Conservation (phyloP, 1,284 basidiomycete species). For the Paramarasmius palmivorus region DNA sequence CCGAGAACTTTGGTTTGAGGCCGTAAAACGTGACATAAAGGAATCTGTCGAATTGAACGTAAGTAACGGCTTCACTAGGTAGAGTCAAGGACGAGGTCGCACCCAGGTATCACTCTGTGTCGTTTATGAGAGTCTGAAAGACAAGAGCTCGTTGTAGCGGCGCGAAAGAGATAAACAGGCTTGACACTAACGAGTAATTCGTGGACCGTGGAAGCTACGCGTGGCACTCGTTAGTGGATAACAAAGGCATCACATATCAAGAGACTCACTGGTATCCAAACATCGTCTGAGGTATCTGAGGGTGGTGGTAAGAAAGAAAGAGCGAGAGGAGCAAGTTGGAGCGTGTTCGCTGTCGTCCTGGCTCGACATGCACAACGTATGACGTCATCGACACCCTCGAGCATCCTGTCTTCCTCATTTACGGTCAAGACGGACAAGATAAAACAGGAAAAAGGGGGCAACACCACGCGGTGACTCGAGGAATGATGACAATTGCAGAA, state of each 20-base stretch:
- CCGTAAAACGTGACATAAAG: constrained; percentile 35
- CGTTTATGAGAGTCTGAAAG: constrained; percentile 26
- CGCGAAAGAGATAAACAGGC: not conserved
- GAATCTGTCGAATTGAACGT: too few species aligned
- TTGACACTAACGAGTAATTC: constrained; percentile 4
- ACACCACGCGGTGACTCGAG: not conserved
- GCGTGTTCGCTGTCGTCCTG: not conserved
- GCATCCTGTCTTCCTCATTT: constrained; percentile 61
- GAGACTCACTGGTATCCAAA: not conserved
- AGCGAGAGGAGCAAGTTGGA: not conserved
- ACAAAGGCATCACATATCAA: not conserved
- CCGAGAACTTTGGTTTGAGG: constrained; percentile 31
- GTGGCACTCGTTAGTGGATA: not conserved
- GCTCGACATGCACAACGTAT: not conserved
- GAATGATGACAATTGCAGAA: constrained; percentile 16
- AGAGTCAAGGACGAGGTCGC: too few species aligned
- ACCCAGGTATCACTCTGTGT: constrained; percentile 32
- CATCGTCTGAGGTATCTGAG: not conserved
- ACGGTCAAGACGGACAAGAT: constrained; percentile 24
- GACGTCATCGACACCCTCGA: constrained; percentile 33
- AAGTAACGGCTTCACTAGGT: too few species aligned
- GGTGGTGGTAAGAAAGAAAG: not conserved
- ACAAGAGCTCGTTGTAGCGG: not conserved
- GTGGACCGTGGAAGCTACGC: constrained; percentile 6
- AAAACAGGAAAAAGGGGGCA: not conserved